Evolutionary conservation across 495 filamentous ascomycete genomes (phyloP), one percentile per base, ranked within the genome.

Genomic region (Lichina pygmaea): DNA sequence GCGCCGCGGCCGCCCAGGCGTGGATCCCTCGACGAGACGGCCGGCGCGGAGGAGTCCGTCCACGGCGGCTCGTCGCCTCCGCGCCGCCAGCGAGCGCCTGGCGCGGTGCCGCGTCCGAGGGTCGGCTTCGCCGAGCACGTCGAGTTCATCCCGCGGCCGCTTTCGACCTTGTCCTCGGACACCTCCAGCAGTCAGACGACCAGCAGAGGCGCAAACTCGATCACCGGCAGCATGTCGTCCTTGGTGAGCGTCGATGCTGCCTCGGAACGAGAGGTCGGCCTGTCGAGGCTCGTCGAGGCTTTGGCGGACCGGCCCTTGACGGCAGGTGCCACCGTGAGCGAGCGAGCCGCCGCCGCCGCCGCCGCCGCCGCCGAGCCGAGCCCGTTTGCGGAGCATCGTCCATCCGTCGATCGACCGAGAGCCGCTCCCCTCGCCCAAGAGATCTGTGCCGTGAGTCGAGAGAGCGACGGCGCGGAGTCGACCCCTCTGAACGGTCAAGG

Each of bases 131-230:
- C 69, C 0, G 66, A 77, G 52, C 64, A 62, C 9, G 55, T 75
- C 3, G 78, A 78, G 50, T 77, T 68, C 51, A 81, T 81, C 47
- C 75, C 77, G 6, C 71, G 78, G 8, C 79, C 78, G 0, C 56
- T 80, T 7, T 84, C 81, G 8, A 65, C 78, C 7, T 67, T 81
- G 7, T 86, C 80, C 2, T 76, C 72, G 7, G 78, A 84, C 48
- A 76, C 77, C 0, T 73, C 77, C 41, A 81, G 72, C 50, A 82
- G 69, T 17, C 56, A 70, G 39, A 60, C 63, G 30, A 76, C 69
- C 5, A 60, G 75, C 15, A 66, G 73, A 33, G 72, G 64, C 9
- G 66, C 66, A 41, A 72, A 82, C 52, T 75, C 71, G 12, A 63
- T 76, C 30, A 69, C 71, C 8, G 70, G 68, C 30, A 77, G 71